These are phyloP conservation scores for Pyropia yezoensis DNA, from an alignment of 23 red algal genomes.

Conservation along the genomic window DNA sequence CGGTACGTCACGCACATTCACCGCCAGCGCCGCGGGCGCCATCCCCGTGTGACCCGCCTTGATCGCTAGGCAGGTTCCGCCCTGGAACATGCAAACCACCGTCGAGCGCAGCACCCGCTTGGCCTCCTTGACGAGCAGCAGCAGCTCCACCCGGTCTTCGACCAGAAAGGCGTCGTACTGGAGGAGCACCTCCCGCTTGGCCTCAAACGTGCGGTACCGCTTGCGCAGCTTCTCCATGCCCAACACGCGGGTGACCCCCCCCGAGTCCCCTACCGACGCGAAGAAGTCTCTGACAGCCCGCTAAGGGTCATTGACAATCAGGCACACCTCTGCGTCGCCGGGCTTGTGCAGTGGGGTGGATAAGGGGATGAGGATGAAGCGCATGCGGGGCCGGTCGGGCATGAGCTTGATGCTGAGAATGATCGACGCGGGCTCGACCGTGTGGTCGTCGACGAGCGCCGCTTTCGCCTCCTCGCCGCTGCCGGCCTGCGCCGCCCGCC, in stretches of 20 bases:
- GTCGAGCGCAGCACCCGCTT: slow-evolving; percentile 22
- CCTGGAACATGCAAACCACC: slow-evolving; percentile 6
- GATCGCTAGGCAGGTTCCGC: slow-evolving; percentile 30
- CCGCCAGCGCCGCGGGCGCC: slow-evolving; percentile 15
- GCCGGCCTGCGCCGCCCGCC: no score
- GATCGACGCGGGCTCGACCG: no score
- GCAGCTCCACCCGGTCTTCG: slow-evolving; percentile 54
- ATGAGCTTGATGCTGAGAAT: no score
- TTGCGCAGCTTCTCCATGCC: slow-evolving; percentile 56
- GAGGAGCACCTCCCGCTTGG: slow-evolving; percentile 34
- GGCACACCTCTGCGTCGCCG: slow-evolving; percentile 43
- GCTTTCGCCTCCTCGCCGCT: no score
- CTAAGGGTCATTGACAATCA: slow-evolving; percentile 82
- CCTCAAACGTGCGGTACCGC: slow-evolving; percentile 65
- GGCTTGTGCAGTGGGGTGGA: slow-evolving; percentile 8
- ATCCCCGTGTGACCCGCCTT: slow-evolving; percentile 27
- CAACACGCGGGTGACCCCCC: slow-evolving; percentile 52
- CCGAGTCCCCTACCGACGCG: slow-evolving; percentile 7
- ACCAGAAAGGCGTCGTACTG: slow-evolving; percentile 74
- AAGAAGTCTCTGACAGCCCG: slow-evolving; percentile 58
- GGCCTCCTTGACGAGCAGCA: slow-evolving; percentile 49
- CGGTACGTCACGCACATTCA: slow-evolving; percentile 27
- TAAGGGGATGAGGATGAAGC: no score
- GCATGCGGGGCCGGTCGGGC: no score
- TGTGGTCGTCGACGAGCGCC: no score